Conservation (phyloP, 345 rosid genomes). For the Brassica carinata region DNA sequence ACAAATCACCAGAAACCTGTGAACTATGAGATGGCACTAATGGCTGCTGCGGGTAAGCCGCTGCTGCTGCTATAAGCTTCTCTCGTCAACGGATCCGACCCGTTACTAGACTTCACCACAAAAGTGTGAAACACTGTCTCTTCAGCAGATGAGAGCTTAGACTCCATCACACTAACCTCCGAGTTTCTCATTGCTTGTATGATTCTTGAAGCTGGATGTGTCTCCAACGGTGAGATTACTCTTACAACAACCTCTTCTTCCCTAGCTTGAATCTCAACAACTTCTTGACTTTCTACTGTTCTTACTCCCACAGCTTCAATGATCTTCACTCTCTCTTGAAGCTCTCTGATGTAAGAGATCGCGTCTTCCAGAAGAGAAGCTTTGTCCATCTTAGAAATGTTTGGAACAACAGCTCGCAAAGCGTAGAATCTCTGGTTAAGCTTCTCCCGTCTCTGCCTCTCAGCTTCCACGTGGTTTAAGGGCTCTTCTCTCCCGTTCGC, state of each 20-base stretch:
- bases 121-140: slow-evolving; percentile 30
- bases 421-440: slow-evolving; percentile 95
- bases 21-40: slow-evolving; percentile 36
- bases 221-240: slow-evolving; percentile 71
- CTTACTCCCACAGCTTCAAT: slow-evolving; percentile 63
- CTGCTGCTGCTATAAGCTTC: slow-evolving; percentile 47
- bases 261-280: slow-evolving; percentile 62
- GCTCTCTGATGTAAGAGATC: slow-evolving; percentile 90
- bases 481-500: slow-evolving; percentile 98
- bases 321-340: slow-evolving; percentile 77
- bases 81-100: slow-evolving; percentile 76
- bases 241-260: slow-evolving; percentile 68
- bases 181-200: slow-evolving; percentile 77
- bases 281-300: not conserved
- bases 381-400: slow-evolving; percentile 98
- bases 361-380: slow-evolving; percentile 95
- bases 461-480: slow-evolving; percentile 98
- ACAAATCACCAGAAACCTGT: slow-evolving; percentile 34
- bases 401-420: slow-evolving; percentile 93
- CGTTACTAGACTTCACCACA: slow-evolving; percentile 65
- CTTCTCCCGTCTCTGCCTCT: slow-evolving; percentile 94
- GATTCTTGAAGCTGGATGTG: slow-evolving; percentile 80
- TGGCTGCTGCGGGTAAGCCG: not conserved
- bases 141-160: slow-evolving; percentile 51
- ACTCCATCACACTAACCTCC: slow-evolving; percentile 59